Base-by-base conservation (phyloP, 352 stramenopile genomes). In the Phytopythium cucurbitacearum region DNA sequence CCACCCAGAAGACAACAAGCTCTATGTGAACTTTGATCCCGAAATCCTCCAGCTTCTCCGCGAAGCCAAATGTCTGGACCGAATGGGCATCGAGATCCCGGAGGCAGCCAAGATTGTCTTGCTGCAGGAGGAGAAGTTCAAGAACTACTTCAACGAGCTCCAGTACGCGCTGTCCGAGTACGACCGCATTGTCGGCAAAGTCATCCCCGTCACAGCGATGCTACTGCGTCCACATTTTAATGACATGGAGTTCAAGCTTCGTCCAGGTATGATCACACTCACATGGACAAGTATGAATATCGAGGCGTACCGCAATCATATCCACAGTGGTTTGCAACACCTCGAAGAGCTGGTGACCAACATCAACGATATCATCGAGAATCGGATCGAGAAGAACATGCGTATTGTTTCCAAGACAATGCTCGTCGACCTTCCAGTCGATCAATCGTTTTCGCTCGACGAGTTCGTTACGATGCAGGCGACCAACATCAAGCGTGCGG, bases 231-330 rank as follows among this genome's bases (percentile, higher is more conserved):
- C 97, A 5, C 96, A 99, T 58, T 98, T 99, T 56, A 98, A 98
- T 57, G 97, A 99, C 70, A 98, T 99, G 93, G 96, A 99, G 69
- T 98, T 98, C 77, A 99, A 99, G 64, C 65, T 99, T 8, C 91
- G 97, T 4, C 97, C 97, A 3, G 97, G 97, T 13, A 99, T 99
- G 96, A 98, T 98, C 62, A 99, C 95, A n/a, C 73, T 99, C 4
- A 99, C 97, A 5, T 99, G 97, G 97, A 99, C 96, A 11, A 99
- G 95, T 48, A 98, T 99, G 96, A 99, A 99, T 67, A 99, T 99
- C 53, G 96, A 99, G 62, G 89, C 94, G 7, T 99, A 99, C 60
- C 97, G 97, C 32, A 90, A 90, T 51, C 93, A 98, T 58, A 94
- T 94, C 13, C 81, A 92, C 52, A 87, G 73, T 3, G 96, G 96